Evolutionary conservation across 306 rosid genomes (phyloP).

Genomic region (Cucurbita moschata): DNA sequence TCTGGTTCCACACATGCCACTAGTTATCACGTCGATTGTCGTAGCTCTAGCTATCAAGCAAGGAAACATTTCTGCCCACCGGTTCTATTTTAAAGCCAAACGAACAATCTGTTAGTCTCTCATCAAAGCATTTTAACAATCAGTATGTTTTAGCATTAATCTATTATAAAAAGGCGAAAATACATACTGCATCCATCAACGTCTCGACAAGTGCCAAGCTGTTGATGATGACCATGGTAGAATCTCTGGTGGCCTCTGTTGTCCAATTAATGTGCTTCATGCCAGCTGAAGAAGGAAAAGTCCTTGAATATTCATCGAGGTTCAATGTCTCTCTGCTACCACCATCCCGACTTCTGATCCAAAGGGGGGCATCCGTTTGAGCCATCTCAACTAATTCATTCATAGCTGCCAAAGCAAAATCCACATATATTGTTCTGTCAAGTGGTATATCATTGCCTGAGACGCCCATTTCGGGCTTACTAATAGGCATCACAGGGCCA

Average conservation of each 20-base stretch:
- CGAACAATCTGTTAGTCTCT: background rate
- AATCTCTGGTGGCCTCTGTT: conserved; percentile 50
- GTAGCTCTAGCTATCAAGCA: conserved; percentile 44
- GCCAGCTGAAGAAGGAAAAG: conserved; percentile 27
- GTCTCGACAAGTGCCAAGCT: conserved; percentile 46
- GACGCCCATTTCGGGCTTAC: conserved; percentile 25
- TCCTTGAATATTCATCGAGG: conserved; percentile 47
- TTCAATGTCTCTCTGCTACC: conserved; percentile 42
- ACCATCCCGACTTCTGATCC: conserved; percentile 47
- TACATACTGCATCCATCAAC: conserved; percentile 54
- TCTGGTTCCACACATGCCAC: conserved; percentile 39
- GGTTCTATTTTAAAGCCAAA: conserved; percentile 32
- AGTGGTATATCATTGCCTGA: conserved; percentile 22
- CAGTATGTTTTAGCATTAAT: background rate
- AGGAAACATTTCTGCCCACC: conserved; percentile 74
- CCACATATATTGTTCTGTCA: conserved; percentile 30
- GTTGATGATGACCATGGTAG: conserved; percentile 30
- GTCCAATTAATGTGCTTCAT: conserved; percentile 29
- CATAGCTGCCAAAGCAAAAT: conserved; percentile 64
- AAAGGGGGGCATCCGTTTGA: conserved; percentile 39
- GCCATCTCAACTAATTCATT: conserved; percentile 62
- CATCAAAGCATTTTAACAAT: background rate
- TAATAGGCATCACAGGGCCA: conserved; percentile 16
- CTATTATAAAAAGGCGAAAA: background rate
- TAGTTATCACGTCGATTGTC: conserved; percentile 35